Evolutionary conservation across 495 filamentous ascomycete species (phyloP).

Genomic region (Hyaloscypha hepaticicola): DNA sequence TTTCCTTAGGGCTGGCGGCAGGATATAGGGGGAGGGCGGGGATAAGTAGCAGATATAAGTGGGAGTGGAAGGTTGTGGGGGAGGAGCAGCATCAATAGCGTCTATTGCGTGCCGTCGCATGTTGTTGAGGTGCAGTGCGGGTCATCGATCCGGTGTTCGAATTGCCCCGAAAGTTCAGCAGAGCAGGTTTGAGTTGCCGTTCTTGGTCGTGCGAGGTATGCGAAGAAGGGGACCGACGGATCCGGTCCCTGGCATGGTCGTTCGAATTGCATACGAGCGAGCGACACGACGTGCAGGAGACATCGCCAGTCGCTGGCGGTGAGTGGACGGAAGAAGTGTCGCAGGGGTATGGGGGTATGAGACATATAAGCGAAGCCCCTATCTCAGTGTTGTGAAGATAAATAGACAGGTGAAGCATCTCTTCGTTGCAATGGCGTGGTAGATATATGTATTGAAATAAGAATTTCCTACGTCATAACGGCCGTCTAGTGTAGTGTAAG

Average conservation of each 20-base stretch:
- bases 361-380: background rate
- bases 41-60: conserved; percentile 11
- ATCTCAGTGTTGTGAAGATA: no score
- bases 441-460: background rate
- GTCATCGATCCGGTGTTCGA: background rate
- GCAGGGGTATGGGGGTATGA: background rate
- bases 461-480: background rate
- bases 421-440: background rate
- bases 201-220: background rate
- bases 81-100: conserved; percentile 3
- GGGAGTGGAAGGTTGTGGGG: conserved; percentile 12
- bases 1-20: background rate
- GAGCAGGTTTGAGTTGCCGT: background rate
- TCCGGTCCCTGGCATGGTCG: background rate
- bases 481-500: background rate
- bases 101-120: background rate
- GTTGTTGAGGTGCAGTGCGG: background rate
- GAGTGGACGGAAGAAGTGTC: background rate
- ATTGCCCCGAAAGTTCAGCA: background rate
- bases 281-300: background rate
- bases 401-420: background rate
- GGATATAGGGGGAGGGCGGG: background rate
- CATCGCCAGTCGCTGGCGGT: background rate
- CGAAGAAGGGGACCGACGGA: background rate
- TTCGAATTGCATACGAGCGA: conserved; percentile 1